Base-by-base conservation (phyloP, 139 green algal genomes). In the Volvox reticuliferus region DNA sequence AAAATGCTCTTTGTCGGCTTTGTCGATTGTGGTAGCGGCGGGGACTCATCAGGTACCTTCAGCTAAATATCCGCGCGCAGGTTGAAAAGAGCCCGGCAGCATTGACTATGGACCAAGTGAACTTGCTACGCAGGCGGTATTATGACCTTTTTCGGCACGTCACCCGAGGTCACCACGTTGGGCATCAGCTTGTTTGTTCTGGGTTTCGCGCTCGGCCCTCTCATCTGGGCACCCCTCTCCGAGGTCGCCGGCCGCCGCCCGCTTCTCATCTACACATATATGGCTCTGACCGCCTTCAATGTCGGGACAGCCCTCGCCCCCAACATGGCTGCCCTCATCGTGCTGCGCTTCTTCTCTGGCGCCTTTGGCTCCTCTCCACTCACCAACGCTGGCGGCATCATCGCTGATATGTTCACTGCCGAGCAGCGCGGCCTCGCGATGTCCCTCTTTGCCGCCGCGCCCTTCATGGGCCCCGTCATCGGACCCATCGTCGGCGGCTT, bases 381-480 rank as follows among this genome's bases (percentile, higher is more conserved):
- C 28, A 89, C 85, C 44, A 89, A 89, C 85, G 37, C 85, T 26
- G 85, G 85, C 44, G 85, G 71, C 85, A 76, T 55, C 69, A 73
- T 89, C 18, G 37, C 85, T n/a, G 85, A 89, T 73, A 82, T 89
- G 85, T 89, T 89, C 44, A 35, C 6, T 9, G 85, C 85, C 5
- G 65, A 89, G 12, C 44, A 75, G 36, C 85, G 85, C 69, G 85
- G 85, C 19, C 71, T 89, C 19, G 85, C 85, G 20, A 26, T 89
- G 50, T 82, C 71, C 22, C 33, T 89, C 36, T 89, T 89, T 28
- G 85, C 85, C 19, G 69, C 69, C 12, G 69, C 85, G 50, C 85
- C 85, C n/a, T 89, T 89, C 85, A 62, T 89, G 85, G 85, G 85
- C 6, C 85, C 85, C 44, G 83, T 88, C 9, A 88, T 88, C 21